Base-by-base conservation (phyloP, 805 yeast genomes). In the Cyberlindnera lachancei region DNA sequence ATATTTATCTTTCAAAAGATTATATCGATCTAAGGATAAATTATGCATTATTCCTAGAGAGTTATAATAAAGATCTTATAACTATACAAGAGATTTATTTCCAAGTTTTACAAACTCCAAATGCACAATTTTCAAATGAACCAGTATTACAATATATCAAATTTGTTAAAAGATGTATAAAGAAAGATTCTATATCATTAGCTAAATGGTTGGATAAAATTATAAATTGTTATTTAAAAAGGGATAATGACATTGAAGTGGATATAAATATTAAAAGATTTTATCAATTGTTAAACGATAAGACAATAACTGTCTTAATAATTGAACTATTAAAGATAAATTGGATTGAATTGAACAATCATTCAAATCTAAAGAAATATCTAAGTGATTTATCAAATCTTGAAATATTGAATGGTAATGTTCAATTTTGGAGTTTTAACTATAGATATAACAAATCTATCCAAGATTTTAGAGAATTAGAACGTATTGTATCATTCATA, bases 341-440 rank as follows among this genome's bases (percentile, higher is more conserved):
- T 19, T 52, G 58, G 59, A 28, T 48, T 15, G 44, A 47, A 2
- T 30, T 52, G 5, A 56, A 52, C 29, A 54, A 59, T 24, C 48
- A 44, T 6, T 30, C 52, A 27, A 56, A 59, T 29, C 56, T 57
- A 1, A 56, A 58, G 33, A 56, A 55, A 38, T 36, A 46, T 17
- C 42, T 61, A 18, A 48, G 45, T 16, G 38, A 35, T 14, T 59
- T 49, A 34, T 37, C 54, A 14, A 53, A 45, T 15, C 31, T 40
- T 15, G 43, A 45, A 4, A 6, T 40, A 9, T 46, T 77, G 11
- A 55, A 55, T 27, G 46, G 56, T 6, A 68, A 75, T 2, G 53
- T 54, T 5, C 45, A 63, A 15, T 81, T 76, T 44, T 80, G 87
- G 87, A 48, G 54, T 9, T 64, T 66, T 24, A 75, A 58, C 38